These are phyloP conservation scores for Hypoxylon lenormandii DNA, from an alignment of 495 filamentous ascomycete genomes.

Conservation along the genomic window DNA sequence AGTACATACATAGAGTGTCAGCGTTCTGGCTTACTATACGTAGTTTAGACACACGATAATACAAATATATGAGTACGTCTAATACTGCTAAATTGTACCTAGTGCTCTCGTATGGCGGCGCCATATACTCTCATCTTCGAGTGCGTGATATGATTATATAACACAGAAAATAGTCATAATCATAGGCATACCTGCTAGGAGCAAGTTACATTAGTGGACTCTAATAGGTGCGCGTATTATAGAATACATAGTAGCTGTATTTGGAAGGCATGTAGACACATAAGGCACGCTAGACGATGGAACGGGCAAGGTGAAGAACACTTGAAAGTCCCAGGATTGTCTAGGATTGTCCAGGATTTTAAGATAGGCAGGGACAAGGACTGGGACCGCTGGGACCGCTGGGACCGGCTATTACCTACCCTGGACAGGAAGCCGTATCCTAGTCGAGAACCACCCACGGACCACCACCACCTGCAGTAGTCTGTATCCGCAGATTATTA, in stretches of 20 bases:
- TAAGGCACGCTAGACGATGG: too few species aligned
- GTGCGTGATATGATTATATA: too few species aligned
- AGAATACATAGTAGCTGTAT: too few species aligned
- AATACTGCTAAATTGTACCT: not conserved
- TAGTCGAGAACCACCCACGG: constrained; percentile 22
- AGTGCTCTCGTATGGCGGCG: not conserved
- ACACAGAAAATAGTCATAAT: too few species aligned
- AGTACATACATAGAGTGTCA: constrained; percentile 3
- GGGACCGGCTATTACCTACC: constrained; percentile 7
- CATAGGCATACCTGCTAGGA: too few species aligned
- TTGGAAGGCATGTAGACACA: too few species aligned
- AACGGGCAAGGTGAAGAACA: too few species aligned
- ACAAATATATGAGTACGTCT: constrained; percentile 5
- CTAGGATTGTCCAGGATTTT: not conserved
- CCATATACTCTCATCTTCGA: too few species aligned
- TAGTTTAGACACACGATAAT: not conserved
- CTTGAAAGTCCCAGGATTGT: too few species aligned
- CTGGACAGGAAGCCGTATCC: constrained; percentile 11
- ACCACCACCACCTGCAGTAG: constrained; percentile 42
- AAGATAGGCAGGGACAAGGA: constrained; percentile 16
- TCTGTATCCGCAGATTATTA: constrained; percentile 28
- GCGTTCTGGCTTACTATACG: constrained; percentile 4
- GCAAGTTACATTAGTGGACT: too few species aligned
- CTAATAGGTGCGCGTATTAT: too few species aligned
- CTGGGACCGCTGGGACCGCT: too few species aligned